Evolutionary conservation across 176 grass and related monocot genomes (phyloP).

Genomic region (Paspalum notatum): DNA sequence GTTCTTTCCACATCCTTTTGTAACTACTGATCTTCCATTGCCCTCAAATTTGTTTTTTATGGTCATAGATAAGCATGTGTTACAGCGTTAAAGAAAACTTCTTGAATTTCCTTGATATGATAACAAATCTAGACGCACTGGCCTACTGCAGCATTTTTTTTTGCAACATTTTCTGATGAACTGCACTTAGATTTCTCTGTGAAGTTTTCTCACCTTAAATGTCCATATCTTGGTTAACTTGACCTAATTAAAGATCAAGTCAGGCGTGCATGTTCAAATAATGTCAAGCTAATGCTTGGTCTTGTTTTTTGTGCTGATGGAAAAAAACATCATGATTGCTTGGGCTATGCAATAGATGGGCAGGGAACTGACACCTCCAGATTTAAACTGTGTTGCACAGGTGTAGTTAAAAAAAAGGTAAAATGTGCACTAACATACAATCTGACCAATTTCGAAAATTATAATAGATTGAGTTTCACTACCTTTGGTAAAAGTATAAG

Average conservation of each 20-base stretch:
- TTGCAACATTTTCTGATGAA: background rate
- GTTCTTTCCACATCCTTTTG: background rate
- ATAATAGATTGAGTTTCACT: background rate
- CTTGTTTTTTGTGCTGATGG: background rate
- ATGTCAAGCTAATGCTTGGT: background rate
- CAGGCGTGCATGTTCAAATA: background rate
- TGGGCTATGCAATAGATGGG: background rate
- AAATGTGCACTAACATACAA: background rate
- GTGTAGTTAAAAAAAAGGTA: background rate
- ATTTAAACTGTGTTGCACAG: background rate
- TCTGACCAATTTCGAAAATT: background rate
- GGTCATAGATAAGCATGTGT: too few relatives aligned
- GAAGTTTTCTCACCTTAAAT: slow-evolving; percentile 13
- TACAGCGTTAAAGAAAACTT: background rate
- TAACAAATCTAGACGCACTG: background rate
- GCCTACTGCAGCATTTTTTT: background rate
- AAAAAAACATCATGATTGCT: background rate
- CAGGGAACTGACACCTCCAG: background rate
- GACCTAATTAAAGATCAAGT: background rate
- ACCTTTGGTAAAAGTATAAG: background rate
- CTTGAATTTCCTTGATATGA: background rate
- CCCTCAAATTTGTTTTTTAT: background rate
- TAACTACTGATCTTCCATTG: background rate
- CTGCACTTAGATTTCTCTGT: too few relatives aligned
- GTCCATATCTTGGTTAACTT: slow-evolving; percentile 17